These are phyloP conservation scores for Xylariaceae sp. DNA, from an alignment of 2,329 filamentous ascomycete species.

Conservation along the genomic window DNA sequence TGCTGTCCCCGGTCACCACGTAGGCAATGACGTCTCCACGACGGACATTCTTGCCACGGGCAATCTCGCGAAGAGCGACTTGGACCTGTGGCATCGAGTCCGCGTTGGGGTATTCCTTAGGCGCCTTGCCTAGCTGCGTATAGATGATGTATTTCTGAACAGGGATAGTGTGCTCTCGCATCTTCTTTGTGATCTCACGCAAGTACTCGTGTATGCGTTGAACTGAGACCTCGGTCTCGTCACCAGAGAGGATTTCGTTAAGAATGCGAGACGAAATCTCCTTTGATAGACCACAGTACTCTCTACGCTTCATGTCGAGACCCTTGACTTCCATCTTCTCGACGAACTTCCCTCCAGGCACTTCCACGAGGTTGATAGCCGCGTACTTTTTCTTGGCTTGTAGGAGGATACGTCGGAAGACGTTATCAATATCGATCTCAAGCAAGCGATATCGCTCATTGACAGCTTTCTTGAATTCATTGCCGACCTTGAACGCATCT, in stretches of 20 bases:
- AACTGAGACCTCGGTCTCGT: constrained; percentile 86
- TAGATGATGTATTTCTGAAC: constrained; percentile 94
- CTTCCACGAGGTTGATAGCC: constrained; percentile 88
- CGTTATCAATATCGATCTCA: constrained; percentile 97
- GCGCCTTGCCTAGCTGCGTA: constrained; percentile 93
- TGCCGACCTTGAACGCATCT: constrained; percentile 87
- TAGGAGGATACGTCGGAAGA: constrained; percentile 89
- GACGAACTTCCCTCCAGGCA: constrained; percentile 78
- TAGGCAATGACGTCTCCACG: constrained; percentile 97
- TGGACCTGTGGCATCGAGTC: constrained; percentile 97
- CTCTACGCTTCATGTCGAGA: constrained; percentile 95
- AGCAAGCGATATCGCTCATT: constrained; percentile 91
- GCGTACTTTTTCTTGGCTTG: constrained; percentile 99
- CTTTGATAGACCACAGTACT: constrained; percentile 94
- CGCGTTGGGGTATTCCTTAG: constrained; percentile 90
- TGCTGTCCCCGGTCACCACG: constrained; percentile 79
- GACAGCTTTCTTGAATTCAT: constrained; percentile 92
- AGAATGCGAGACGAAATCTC: constrained; percentile 88
- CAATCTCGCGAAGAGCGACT: constrained; percentile 85
- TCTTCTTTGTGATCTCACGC: constrained; percentile 78
- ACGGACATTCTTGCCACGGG: constrained; percentile 83
- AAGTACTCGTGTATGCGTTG: constrained; percentile 93
- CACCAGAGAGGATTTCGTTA: constrained; percentile 92
- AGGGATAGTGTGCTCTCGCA: constrained; percentile 78
- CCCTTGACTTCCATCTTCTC: constrained; percentile 98